phyloP scores from a whole-genome alignment of 2,329 filamentous ascomycete species.

The Pseudogymnoascus pannorum region DNA sequence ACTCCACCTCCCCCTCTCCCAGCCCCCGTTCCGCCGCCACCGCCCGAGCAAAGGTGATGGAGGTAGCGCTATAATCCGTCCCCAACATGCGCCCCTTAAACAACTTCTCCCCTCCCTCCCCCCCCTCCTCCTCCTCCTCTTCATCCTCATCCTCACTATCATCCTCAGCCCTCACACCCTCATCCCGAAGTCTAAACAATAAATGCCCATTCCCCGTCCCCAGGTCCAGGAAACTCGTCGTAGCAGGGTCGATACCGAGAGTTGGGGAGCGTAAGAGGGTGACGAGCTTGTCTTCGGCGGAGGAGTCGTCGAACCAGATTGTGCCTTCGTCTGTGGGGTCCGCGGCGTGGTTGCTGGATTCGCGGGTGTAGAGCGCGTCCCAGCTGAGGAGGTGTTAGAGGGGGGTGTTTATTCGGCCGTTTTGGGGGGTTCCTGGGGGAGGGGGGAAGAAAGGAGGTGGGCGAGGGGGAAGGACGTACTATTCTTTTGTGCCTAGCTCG shows the following conservation, averaged over 20 bases:
- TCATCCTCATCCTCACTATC: conserved; percentile 25
- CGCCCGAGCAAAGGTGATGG: conserved; percentile 63
- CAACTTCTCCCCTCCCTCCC: conserved; percentile 20
- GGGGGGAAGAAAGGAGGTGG: not conserved
- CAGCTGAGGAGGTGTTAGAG: conserved; percentile 45
- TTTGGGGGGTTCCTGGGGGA: not conserved
- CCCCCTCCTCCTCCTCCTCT: conserved; percentile 37
- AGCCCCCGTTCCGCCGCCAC: conserved; percentile 42
- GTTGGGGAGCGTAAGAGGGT: conserved; percentile 49
- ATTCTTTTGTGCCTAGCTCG: conserved; percentile 77
- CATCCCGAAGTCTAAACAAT: conserved; percentile 68
- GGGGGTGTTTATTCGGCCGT: not conserved
- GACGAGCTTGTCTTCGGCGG: conserved; percentile 76
- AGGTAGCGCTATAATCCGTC: conserved; percentile 76
- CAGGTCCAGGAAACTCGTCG: conserved; percentile 64
- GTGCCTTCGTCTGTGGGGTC: conserved; percentile 77
- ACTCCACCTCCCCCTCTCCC: conserved; percentile 32
- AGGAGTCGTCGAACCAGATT: conserved; percentile 92
- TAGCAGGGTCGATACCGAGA: conserved; percentile 6
- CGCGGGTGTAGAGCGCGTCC: conserved; percentile 65
- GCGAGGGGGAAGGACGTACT: conserved; percentile 47
- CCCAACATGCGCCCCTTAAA: conserved; percentile 70
- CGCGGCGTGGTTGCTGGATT: conserved; percentile 62
- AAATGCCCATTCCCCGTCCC: conserved; percentile 93
- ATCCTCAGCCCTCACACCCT: conserved; percentile 19